phyloP scores from a whole-genome alignment of 805 yeast genomes.

The Metschnikowia santaceciliae region DNA sequence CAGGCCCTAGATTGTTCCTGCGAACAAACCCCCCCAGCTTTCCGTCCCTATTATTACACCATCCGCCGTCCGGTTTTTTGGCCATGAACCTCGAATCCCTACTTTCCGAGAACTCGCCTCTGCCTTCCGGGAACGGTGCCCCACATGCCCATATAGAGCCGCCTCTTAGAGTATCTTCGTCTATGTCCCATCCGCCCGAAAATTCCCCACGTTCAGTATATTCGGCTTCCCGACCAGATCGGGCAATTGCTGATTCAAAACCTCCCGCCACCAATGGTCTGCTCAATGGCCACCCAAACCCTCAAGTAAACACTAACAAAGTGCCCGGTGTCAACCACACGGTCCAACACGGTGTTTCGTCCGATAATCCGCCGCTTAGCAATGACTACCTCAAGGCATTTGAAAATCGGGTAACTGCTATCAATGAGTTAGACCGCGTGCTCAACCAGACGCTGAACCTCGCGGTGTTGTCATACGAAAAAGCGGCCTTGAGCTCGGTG shows the following conservation, averaged over 20 bases:
- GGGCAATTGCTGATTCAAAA: not conserved
- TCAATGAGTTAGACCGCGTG: slow-evolving; percentile 14
- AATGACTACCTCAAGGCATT: slow-evolving; percentile 11
- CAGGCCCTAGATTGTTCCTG: slow-evolving; percentile 1
- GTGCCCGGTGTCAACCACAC: not conserved
- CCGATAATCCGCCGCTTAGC: slow-evolving; percentile 3
- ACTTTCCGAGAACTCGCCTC: slow-evolving; percentile 16
- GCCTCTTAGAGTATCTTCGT: not conserved
- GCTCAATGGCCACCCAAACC: not conserved
- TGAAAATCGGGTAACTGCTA: slow-evolving; percentile 12
- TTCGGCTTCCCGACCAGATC: not conserved
- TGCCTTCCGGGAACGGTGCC: slow-evolving; percentile 4
- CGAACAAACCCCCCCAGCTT: not conserved
- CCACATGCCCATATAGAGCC: not conserved
- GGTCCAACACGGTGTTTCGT: not conserved
- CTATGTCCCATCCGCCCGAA: not conserved
- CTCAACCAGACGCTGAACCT: slow-evolving; percentile 15
- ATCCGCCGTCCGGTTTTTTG: slow-evolving; percentile 1
- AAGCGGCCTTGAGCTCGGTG: slow-evolving; percentile 9
- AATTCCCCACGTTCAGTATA: not conserved
- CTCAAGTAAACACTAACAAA: not conserved
- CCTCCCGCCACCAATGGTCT: not conserved
- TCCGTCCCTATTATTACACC: not conserved
- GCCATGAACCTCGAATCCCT: slow-evolving; percentile 20
- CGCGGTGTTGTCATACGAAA: slow-evolving; percentile 18